A percentile compares a stretch with the other conserved stretches of the same genome.
phyloP scores from a whole-genome alignment of 495 filamentous ascomycete species.

The Amphirosellinia nigrospora region DNA sequence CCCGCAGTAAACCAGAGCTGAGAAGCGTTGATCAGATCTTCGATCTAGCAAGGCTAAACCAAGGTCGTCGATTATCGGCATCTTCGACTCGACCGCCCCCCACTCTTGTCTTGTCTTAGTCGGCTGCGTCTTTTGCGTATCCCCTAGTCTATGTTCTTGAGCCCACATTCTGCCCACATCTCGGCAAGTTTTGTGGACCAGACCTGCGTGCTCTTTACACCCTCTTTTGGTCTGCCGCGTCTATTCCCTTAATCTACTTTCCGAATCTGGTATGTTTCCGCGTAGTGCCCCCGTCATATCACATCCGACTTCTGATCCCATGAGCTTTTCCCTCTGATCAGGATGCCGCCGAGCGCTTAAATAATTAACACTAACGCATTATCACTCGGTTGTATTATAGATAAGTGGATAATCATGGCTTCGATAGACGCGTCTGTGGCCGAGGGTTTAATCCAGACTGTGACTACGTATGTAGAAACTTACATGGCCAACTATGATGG shows the following conservation, averaged over 20 bases:
- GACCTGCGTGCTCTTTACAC: neutral
- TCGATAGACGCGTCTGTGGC: conserved; percentile 39
- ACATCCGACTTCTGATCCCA: neutral
- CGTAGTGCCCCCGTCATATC: neutral
- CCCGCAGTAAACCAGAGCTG: conserved; percentile 12
- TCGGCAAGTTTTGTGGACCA: conserved; percentile 20
- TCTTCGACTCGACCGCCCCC: neutral
- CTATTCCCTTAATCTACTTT: conserved; percentile 12
- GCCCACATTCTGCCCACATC: neutral
- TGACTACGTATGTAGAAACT: conserved; percentile 62
- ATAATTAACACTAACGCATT: conserved; percentile 29
- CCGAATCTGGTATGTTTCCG: conserved; percentile 17
- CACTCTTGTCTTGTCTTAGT: neutral
- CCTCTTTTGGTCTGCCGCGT: conserved; percentile 16
- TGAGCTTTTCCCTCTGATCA: conserved; percentile 22
- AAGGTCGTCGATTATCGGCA: neutral
- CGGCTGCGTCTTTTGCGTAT: neutral
- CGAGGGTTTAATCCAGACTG: conserved; percentile 52
- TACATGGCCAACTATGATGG: conserved; percentile 86
- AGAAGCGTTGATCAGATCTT: conserved; percentile 5
- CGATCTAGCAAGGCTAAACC: neutral
- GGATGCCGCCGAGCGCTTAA: conserved; percentile 38
- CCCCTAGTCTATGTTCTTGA: neutral
- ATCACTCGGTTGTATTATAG: conserved; percentile 1
- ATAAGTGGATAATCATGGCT: conserved; percentile 28